A percentile compares a stretch with the other conserved stretches of the same genome.
Evolutionary conservation across 2,329 filamentous ascomycete species (phyloP).

Genomic region (Pseudogymnoascus sp.): DNA sequence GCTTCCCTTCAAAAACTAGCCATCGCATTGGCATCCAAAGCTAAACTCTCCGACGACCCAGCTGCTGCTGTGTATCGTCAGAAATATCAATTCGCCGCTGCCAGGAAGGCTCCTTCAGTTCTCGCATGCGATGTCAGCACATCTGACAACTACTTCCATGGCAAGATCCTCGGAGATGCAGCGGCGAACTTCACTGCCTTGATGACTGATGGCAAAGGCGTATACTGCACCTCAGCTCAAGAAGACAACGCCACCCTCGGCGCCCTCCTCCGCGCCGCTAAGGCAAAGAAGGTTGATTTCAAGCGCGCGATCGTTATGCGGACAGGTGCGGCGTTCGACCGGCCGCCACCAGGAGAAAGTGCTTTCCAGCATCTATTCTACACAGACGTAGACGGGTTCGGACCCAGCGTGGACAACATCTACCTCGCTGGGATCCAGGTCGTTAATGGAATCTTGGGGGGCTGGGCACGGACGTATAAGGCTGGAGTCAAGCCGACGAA

Average conservation of each 20-base stretch:
- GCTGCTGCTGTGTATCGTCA: conserved; percentile 45
- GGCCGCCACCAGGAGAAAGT: conserved; percentile 50
- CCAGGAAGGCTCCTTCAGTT: conserved; percentile 43
- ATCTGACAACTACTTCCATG: conserved; percentile 64
- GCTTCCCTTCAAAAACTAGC: conserved; percentile 47
- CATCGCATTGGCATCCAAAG: conserved; percentile 41
- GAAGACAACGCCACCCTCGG: conserved; percentile 65
- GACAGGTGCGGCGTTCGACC: conserved; percentile 63
- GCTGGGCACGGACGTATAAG: conserved; percentile 52
- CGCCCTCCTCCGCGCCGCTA: conserved; percentile 51
- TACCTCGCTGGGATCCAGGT: conserved; percentile 59
- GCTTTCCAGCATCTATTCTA: conserved; percentile 53
- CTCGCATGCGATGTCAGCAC: conserved; percentile 60
- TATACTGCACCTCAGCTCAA: conserved; percentile 64
- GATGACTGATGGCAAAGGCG: conserved; percentile 59
- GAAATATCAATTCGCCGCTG: conserved; percentile 42
- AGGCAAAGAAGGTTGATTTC: conserved; percentile 54
- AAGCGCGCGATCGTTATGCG: conserved; percentile 59
- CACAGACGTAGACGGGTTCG: conserved; percentile 54
- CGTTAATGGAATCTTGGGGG: conserved; percentile 51
- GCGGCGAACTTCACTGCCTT: conserved; percentile 57
- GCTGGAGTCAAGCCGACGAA: conserved; percentile 50
- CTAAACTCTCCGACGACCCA: conserved; percentile 43
- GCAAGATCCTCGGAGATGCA: conserved; percentile 48
- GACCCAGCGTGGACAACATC: conserved; percentile 56